A percentile compares a stretch with the other conserved stretches of the same genome.
Evolutionary conservation across 1,139 yeast genomes (phyloP).

Genomic region (Kodamaea sp.): DNA sequence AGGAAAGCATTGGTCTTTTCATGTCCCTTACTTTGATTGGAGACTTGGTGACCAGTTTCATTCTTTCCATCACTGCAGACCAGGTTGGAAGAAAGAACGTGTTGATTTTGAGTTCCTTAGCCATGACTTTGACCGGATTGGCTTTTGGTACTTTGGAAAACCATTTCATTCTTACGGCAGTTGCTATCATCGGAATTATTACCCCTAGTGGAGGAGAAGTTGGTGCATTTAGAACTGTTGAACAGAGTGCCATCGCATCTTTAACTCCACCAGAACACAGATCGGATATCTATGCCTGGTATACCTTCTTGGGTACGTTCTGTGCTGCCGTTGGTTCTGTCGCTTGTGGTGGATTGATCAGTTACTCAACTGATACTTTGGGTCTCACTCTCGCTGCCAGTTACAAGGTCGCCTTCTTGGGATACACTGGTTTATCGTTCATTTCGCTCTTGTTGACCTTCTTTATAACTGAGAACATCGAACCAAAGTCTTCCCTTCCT

Average conservation of each 20-base stretch:
- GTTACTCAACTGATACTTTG: slow-evolving; percentile 18
- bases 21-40: slow-evolving; percentile 42
- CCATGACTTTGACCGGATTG: slow-evolving; percentile 34
- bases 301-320: slow-evolving; percentile 38
- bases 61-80: slow-evolving; percentile 35
- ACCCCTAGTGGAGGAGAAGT: slow-evolving; percentile 49
- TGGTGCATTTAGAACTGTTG: slow-evolving; percentile 45
- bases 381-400: slow-evolving; percentile 25
- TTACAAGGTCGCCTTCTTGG: slow-evolving; percentile 31
- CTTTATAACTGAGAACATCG: slow-evolving; percentile 22
- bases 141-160: slow-evolving; percentile 25
- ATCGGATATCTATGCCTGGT: slow-evolving; percentile 47
- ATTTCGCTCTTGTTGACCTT: slow-evolving; percentile 21
- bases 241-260: slow-evolving; percentile 41
- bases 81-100: slow-evolving; percentile 34
- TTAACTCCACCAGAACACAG: slow-evolving; percentile 29
- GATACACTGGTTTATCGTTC: slow-evolving; percentile 23
- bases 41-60: slow-evolving; percentile 36
- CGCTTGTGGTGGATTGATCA: slow-evolving; percentile 31
- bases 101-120: slow-evolving; percentile 27
- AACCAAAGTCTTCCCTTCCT: slow-evolving; percentile 7
- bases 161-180: slow-evolving; percentile 22
- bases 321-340: slow-evolving; percentile 41
- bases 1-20: slow-evolving; percentile 36
- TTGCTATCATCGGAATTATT: slow-evolving; percentile 36